A percentile compares a stretch with the other conserved stretches of the same genome.
phyloP scores from a whole-genome alignment of 2,329 filamentous ascomycete species.

The Xylariaceae sp. region DNA sequence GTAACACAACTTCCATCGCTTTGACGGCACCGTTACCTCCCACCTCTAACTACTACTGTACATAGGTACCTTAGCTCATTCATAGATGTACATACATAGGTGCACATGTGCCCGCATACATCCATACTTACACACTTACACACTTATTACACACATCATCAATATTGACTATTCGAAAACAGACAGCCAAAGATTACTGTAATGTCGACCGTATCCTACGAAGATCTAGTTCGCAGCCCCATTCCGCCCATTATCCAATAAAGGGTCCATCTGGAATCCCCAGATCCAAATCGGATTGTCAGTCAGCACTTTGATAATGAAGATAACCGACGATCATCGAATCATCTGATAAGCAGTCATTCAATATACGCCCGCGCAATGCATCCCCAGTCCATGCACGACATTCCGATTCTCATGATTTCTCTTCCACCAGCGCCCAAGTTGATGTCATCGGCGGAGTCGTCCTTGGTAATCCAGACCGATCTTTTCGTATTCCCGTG shows the following conservation, averaged over 20 bases:
- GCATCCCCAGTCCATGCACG: conserved; percentile 23
- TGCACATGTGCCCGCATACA: neutral
- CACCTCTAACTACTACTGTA: too few relatives aligned
- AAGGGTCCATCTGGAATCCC: neutral
- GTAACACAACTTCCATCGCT: neutral
- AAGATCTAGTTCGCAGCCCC: conserved; percentile 15
- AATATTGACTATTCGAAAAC: neutral
- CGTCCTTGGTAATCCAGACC: conserved; percentile 2
- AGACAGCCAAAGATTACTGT: conserved; percentile 19
- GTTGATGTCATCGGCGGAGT: conserved; percentile 4
- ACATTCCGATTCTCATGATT: conserved; percentile 20
- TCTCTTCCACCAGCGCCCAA: conserved; percentile 9
- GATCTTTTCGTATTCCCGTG: conserved; percentile 11
- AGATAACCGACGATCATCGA: conserved; percentile 6
- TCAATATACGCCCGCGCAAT: conserved; percentile 20
- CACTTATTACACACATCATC: neutral
- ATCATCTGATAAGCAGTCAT: conserved; percentile 18
- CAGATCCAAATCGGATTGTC: neutral
- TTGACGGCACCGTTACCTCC: neutral
- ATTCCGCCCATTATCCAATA: conserved; percentile 6
- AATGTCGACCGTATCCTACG: conserved; percentile 17
- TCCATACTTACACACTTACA: conserved; percentile 6
- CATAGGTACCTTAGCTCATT: too few relatives aligned
- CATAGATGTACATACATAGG: neutral
- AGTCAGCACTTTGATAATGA: neutral